phyloP scores from a whole-genome alignment of 768 basidiomycete genomes.

The Jaapia argillacea region DNA sequence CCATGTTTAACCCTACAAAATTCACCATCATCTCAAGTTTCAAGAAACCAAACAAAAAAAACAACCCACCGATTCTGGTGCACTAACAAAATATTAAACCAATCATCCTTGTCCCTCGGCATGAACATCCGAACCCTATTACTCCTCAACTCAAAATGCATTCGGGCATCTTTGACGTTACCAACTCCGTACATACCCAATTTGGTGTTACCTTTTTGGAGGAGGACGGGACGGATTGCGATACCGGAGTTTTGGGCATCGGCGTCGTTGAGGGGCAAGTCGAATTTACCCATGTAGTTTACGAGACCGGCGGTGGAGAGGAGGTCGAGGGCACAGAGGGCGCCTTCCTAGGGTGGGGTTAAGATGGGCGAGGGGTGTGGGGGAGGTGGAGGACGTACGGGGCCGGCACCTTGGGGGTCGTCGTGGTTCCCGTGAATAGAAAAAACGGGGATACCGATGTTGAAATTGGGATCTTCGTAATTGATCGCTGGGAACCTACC shows the following conservation, averaged over 20 bases:
- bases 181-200: constrained; percentile 95
- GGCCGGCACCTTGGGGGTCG: constrained; percentile 93
- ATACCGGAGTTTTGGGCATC: constrained; percentile 66
- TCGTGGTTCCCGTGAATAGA: constrained; percentile 99
- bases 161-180: constrained; percentile 91
- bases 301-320: constrained; percentile 89
- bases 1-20: constrained; percentile 78
- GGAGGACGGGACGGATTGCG: constrained; percentile 79
- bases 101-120: constrained; percentile 82
- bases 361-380: neutral
- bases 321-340: constrained; percentile 89
- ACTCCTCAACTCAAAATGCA: constrained; percentile 93
- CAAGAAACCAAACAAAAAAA: neutral
- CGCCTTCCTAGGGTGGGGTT: constrained; percentile 66
- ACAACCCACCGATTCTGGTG: constrained; percentile 90
- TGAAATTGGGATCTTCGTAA: constrained; percentile 94
- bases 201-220: constrained; percentile 77
- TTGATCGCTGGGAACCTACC: constrained; percentile 90
- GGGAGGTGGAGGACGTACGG: constrained; percentile 37
- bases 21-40: neutral
- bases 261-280: constrained; percentile 67
- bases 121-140: constrained; percentile 95
- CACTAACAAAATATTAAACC: constrained; percentile 91
- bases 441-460: constrained; percentile 93
- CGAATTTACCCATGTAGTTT: constrained; percentile 97